Conservation (phyloP, 2,329 filamentous ascomycete species). For the Trichoderma aggressivum region DNA sequence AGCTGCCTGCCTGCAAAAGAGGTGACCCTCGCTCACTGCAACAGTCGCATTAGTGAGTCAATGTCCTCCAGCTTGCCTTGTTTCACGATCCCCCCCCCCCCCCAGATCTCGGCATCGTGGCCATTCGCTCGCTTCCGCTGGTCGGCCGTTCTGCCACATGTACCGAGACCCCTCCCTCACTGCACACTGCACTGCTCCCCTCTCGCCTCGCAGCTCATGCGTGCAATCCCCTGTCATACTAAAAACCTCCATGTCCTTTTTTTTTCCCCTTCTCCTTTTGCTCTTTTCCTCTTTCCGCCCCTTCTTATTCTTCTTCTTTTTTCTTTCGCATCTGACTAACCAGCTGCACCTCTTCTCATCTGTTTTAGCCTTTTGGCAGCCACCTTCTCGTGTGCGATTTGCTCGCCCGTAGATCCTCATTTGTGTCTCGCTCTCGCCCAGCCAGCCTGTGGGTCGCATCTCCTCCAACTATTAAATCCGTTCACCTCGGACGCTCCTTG, state of each 20-base stretch:
- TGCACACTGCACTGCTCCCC: slow-evolving; percentile 5
- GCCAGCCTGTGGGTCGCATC: slow-evolving; percentile 1
- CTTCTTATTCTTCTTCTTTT: neutral
- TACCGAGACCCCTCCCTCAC: slow-evolving; percentile 13
- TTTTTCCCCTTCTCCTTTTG: neutral
- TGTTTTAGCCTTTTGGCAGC: neutral
- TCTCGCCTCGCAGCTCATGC: neutral
- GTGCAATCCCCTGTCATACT: neutral
- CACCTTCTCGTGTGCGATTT: neutral
- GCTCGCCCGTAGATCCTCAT: slow-evolving; percentile 3
- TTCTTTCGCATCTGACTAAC: neutral
- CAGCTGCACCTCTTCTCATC: neutral
- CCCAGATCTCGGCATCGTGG: slow-evolving; percentile 3
- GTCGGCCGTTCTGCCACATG: slow-evolving; percentile 1
- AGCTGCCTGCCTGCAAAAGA: neutral
- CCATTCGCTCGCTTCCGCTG: slow-evolving; percentile 9
- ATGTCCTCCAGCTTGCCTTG: neutral
- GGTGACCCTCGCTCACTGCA: neutral
- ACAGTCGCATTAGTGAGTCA: neutral
- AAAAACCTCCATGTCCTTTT: neutral
- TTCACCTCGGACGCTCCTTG: slow-evolving; percentile 5
- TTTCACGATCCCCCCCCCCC: slow-evolving; percentile 6
- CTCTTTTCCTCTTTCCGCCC: neutral
- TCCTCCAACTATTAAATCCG: slow-evolving; percentile 14
- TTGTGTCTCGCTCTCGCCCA: neutral